Evolutionary conservation across 768 basidiomycete species (phyloP).

Genomic region (Russula virescens): DNA sequence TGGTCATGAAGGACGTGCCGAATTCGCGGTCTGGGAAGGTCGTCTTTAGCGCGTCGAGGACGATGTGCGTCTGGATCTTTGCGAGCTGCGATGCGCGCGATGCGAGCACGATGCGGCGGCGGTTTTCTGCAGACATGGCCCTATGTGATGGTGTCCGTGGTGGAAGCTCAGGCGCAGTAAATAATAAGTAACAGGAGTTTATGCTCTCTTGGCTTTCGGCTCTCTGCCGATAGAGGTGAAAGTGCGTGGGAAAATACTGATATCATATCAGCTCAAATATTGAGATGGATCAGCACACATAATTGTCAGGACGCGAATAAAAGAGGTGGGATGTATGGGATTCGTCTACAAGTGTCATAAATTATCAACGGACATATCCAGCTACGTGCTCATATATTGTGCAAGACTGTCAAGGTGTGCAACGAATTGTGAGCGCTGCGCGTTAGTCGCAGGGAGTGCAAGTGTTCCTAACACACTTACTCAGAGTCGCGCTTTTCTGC

Average conservation of each 20-base stretch:
- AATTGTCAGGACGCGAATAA: too few relatives aligned
- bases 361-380: neutral
- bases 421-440: slow-evolving; percentile 12
- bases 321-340: neutral
- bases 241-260: too few relatives aligned
- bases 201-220: neutral
- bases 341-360: slow-evolving; percentile 7
- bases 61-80: slow-evolving; percentile 81
- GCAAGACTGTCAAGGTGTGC: slow-evolving; percentile 52
- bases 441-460: neutral
- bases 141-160: neutral
- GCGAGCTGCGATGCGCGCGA: slow-evolving; percentile 87
- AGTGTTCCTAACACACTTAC: slow-evolving; percentile 35
- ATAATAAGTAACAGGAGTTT: too few relatives aligned
- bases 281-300: too few relatives aligned
- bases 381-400: slow-evolving; percentile 72
- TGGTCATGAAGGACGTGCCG: slow-evolving; percentile 58
- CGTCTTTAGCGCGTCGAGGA: slow-evolving; percentile 55
- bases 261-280: too few relatives aligned
- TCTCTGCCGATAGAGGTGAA: neutral
- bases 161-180: neutral
- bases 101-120: slow-evolving; percentile 66
- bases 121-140: slow-evolving; percentile 24
- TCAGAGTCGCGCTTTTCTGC: slow-evolving; percentile 38
- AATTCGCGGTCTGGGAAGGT: slow-evolving; percentile 48